A percentile compares a stretch with the other conserved stretches of the same genome.
Evolutionary conservation across 1,284 basidiomycete genomes (phyloP).

Genomic region (Violaceomyces palustris): DNA sequence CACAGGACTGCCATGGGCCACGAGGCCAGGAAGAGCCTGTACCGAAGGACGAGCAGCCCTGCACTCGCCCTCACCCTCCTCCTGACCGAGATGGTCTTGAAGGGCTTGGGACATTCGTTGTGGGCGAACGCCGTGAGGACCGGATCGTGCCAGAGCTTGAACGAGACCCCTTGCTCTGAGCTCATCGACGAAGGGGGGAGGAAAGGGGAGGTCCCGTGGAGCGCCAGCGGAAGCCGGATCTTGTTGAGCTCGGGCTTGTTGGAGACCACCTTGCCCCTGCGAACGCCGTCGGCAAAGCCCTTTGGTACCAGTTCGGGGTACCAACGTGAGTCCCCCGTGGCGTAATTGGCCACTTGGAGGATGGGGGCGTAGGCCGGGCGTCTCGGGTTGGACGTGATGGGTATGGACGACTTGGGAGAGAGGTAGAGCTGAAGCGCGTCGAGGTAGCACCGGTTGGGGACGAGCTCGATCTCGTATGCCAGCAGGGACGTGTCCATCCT

Average conservation of each 20-base stretch:
- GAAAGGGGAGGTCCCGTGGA: conserved; percentile 45
- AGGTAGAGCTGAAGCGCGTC: conserved; percentile 8
- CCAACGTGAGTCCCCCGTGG: conserved; percentile 39
- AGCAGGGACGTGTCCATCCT: conserved; percentile 30
- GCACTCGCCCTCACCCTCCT: conserved; percentile 39
- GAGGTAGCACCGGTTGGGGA: conserved; percentile 17
- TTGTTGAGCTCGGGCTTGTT: conserved; percentile 6
- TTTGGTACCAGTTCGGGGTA: conserved; percentile 24
- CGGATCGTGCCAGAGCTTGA: conserved; percentile 42
- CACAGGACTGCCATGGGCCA: conserved; percentile 36
- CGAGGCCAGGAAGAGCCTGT: conserved; percentile 31
- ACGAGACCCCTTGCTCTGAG: conserved; percentile 6
- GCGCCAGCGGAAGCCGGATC: conserved; percentile 20
- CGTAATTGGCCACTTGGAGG: conserved; percentile 23
- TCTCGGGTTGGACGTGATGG: conserved; percentile 2
- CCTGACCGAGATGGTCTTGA: conserved; percentile 18
- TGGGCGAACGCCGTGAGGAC: not conserved
- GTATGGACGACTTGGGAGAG: conserved; percentile 4
- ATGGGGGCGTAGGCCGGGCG: conserved; percentile 31
- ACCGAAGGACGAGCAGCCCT: conserved; percentile 39
- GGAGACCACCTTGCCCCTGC: too few relatives aligned
- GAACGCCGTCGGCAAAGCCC: not conserved
- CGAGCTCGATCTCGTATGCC: conserved; percentile 24
- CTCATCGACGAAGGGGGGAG: conserved; percentile 30
- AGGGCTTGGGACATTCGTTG: conserved; percentile 12